phyloP scores from a whole-genome alignment of 73 alveolate species.

The Urostyla sp. region DNA sequence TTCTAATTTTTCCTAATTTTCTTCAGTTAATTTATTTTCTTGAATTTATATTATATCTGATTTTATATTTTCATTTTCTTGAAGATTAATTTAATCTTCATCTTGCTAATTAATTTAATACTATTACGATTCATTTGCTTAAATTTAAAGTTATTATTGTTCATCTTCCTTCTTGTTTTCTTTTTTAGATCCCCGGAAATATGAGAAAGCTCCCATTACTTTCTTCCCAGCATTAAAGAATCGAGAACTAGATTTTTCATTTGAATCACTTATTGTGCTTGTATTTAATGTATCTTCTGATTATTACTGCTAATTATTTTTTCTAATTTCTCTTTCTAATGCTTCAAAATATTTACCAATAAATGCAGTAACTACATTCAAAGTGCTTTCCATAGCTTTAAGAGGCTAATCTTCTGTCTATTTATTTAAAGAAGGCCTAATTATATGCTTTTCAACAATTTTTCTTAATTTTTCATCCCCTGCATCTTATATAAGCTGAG shows the following conservation, averaged over 20 bases:
- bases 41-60: background rate
- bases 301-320: background rate
- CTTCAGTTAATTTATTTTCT: background rate
- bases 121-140: background rate
- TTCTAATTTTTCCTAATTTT: conserved; percentile 1
- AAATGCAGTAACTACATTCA: conserved; percentile 3
- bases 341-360: conserved; percentile 17
- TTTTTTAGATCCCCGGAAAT: conserved; percentile 31
- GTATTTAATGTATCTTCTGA: background rate
- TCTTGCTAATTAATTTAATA: background rate
- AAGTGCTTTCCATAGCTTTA: conserved; percentile 10
- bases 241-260: background rate
- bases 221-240: conserved; percentile 25
- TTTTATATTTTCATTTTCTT: background rate
- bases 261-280: background rate
- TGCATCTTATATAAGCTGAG: conserved; percentile 22
- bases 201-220: conserved; percentile 37
- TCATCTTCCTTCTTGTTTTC: background rate
- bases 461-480: conserved; percentile 38
- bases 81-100: background rate
- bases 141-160: background rate
- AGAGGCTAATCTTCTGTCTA: background rate
- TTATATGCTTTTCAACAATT: conserved; percentile 40
- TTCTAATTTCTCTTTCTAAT: background rate
- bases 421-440: conserved; percentile 11